Evolutionary conservation across 257 asterid species (phyloP).

Genomic region (Przewalskia tangutica): DNA sequence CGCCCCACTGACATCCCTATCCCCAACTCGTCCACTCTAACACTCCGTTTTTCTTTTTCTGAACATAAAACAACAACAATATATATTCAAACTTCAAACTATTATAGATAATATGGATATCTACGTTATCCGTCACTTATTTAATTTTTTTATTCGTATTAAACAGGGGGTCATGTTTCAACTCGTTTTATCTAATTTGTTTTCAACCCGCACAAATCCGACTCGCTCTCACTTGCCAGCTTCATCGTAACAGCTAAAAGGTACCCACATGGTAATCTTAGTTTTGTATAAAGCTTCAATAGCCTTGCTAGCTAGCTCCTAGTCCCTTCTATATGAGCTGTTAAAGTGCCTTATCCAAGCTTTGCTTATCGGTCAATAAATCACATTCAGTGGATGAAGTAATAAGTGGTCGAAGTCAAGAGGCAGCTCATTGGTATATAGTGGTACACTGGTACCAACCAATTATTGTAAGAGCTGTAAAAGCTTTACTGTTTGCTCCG

Average conservation of each 20-base stretch:
- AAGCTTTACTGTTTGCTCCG: background rate
- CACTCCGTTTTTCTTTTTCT: background rate
- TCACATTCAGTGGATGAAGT: background rate
- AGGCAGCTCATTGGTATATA: background rate
- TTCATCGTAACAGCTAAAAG: background rate
- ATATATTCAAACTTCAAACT: background rate
- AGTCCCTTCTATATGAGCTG: background rate
- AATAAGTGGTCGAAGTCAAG: background rate
- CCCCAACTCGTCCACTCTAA: too few relatives aligned
- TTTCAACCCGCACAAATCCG: background rate
- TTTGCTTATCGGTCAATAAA: background rate
- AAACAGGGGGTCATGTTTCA: background rate
- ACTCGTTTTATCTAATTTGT: background rate
- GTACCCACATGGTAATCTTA: background rate
- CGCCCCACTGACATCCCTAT: too few relatives aligned
- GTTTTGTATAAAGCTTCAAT: too few relatives aligned
- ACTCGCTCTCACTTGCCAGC: background rate
- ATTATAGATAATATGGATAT: background rate
- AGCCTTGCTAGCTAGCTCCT: background rate
- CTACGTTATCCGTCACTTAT: background rate
- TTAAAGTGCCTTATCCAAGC: background rate
- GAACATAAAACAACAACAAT: background rate
- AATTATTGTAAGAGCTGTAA: slow-evolving; percentile 2
- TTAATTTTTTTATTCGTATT: background rate
- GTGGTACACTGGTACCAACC: background rate